phyloP scores from a whole-genome alignment of 306 rosid species.

The Casuarina cunninghamiana region DNA sequence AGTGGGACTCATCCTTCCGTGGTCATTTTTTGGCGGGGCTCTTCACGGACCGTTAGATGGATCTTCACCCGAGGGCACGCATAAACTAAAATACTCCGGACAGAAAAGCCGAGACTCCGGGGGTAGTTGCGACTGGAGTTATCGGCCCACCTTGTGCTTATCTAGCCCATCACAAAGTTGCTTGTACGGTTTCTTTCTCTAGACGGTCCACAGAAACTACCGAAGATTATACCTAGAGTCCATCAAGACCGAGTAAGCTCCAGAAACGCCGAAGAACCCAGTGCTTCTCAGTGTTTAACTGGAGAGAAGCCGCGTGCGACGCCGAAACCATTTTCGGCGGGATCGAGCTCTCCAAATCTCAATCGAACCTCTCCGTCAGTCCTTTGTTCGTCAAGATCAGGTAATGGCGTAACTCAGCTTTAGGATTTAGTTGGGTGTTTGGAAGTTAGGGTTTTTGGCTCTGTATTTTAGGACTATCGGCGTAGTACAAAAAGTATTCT shows the following conservation, averaged over 20 bases:
- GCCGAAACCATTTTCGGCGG: constrained; percentile 29
- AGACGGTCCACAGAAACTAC: background rate
- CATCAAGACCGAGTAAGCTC: background rate
- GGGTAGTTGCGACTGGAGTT: background rate
- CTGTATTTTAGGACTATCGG: background rate
- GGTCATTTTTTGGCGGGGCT: too few species aligned
- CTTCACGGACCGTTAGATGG: too few species aligned
- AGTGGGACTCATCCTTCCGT: too few species aligned
- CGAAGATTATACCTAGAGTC: background rate
- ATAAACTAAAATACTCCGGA: too few species aligned
- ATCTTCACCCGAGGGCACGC: too few species aligned
- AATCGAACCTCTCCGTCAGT: background rate
- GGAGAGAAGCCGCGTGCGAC: constrained; percentile 7
- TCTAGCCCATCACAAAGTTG: background rate
- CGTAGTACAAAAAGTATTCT: background rate
- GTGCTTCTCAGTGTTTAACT: background rate
- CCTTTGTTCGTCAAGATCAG: constrained; percentile 20
- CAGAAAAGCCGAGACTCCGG: too few species aligned
- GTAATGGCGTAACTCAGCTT: constrained; percentile 7
- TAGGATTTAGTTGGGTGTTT: constrained; percentile 3
- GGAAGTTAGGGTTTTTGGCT: constrained; percentile 29
- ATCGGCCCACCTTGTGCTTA: background rate
- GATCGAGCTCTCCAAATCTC: constrained; percentile 25
- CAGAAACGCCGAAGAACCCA: background rate
- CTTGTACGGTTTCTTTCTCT: too few species aligned